Evolutionary conservation across 2,329 filamentous ascomycete species (phyloP).

Genomic region (Colletotrichum liriopes): DNA sequence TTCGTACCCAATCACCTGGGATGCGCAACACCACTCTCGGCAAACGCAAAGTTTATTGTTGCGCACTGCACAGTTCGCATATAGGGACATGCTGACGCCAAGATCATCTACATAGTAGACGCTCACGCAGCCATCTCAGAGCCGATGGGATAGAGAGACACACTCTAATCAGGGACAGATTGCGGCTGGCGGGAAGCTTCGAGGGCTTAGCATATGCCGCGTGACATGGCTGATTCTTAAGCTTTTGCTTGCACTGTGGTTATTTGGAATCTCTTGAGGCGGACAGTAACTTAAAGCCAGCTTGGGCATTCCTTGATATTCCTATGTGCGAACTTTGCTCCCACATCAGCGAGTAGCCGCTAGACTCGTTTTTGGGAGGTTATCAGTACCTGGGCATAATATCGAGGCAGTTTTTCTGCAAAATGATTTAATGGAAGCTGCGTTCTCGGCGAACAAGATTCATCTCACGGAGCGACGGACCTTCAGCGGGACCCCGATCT

Average conservation of each 20-base stretch:
- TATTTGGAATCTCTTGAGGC: neutral
- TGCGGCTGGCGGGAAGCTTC: neutral
- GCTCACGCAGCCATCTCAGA: neutral
- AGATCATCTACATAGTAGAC: neutral
- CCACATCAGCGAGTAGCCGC: neutral
- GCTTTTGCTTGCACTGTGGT: neutral
- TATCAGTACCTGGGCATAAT: neutral
- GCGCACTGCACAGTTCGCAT: neutral
- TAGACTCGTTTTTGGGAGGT: neutral
- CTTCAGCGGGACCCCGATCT: no score
- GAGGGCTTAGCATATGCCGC: neutral
- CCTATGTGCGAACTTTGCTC: no score
- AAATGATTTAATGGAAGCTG: no score
- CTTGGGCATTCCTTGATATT: neutral
- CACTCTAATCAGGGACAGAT: neutral
- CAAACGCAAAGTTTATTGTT: neutral
- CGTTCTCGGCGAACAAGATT: no score
- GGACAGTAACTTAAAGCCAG: neutral
- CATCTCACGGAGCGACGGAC: no score
- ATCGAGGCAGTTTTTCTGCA: no score
- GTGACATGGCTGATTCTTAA: neutral
- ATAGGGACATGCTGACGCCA: neutral
- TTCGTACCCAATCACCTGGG: neutral
- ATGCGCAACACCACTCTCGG: conserved; percentile 3
- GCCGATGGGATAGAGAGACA: neutral